Evolutionary conservation across 1,139 yeast genomes (phyloP).

Genomic region (Zygosaccharomyces sapae): DNA sequence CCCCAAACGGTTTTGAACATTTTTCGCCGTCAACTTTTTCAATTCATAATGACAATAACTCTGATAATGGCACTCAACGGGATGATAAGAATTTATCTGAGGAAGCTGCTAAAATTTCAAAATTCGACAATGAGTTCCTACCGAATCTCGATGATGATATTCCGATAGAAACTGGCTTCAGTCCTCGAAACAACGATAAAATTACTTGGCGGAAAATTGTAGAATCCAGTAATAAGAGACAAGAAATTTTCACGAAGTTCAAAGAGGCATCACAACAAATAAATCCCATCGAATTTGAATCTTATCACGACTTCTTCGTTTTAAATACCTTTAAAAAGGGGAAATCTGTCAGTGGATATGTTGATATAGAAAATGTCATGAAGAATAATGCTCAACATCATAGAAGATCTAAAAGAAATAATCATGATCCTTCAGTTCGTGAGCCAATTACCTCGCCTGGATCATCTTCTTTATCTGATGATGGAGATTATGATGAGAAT

Average conservation of each 20-base stretch:
- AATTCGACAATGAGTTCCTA: not conserved
- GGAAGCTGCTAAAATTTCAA: not conserved
- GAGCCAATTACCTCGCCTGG: constrained; percentile 5
- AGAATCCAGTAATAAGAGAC: constrained; percentile 11
- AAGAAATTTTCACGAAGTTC: constrained; percentile 18
- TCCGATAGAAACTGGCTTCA: not conserved
- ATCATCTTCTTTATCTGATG: constrained; percentile 7
- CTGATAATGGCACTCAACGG: not conserved
- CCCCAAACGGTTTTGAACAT: not conserved
- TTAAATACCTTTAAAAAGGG: constrained; percentile 32
- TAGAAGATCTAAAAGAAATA: constrained; percentile 20
- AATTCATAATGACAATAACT: not conserved
- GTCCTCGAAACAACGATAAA: not conserved
- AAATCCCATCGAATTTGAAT: constrained; percentile 34
- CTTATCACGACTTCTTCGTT: constrained; percentile 32
- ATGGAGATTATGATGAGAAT: constrained; percentile 7
- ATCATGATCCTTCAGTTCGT: constrained; percentile 3
- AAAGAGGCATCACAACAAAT: constrained; percentile 18
- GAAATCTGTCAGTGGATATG: constrained; percentile 34
- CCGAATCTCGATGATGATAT: not conserved
- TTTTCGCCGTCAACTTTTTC: not conserved
- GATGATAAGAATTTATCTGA: not conserved
- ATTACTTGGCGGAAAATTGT: not conserved
- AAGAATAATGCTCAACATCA: constrained; percentile 30
- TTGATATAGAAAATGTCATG: constrained; percentile 29